Conservation (phyloP, 768 basidiomycete genomes). For the Dictyophora rubrovolvata region DNA sequence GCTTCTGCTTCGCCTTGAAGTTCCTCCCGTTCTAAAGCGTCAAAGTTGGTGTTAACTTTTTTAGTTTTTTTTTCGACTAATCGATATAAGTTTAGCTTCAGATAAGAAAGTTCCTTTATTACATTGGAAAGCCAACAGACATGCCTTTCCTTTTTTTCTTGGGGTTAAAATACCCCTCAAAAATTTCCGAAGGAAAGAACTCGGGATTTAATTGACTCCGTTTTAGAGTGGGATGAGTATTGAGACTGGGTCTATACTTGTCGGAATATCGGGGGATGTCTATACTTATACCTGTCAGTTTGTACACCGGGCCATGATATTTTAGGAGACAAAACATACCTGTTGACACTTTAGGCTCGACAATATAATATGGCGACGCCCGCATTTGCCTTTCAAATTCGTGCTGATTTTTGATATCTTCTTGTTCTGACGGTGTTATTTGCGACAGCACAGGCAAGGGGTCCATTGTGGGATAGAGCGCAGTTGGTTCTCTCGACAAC, state of each 20-base stretch:
- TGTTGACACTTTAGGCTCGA: conserved; percentile 57
- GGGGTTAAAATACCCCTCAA: conserved; percentile 73
- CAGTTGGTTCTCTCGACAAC: conserved; percentile 64
- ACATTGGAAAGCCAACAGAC: conserved; percentile 8
- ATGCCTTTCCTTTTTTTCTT: conserved; percentile 51
- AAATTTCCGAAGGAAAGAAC: conserved; percentile 70
- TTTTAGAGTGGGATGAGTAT: conserved; percentile 56
- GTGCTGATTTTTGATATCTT: conserved; percentile 54
- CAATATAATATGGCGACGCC: conserved; percentile 64
- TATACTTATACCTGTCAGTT: conserved; percentile 17
- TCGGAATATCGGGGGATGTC: conserved; percentile 78
- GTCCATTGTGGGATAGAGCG: conserved; percentile 63
- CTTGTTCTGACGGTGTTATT: conserved; percentile 53
- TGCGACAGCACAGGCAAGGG: conserved; percentile 60
- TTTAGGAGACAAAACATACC: conserved; percentile 25
- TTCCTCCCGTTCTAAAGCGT: conserved; percentile 37
- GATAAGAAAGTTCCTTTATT: background rate
- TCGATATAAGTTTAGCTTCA: background rate
- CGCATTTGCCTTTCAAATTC: conserved; percentile 56
- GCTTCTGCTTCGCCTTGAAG: conserved; percentile 51
- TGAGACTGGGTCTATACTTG: conserved; percentile 58
- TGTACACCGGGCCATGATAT: background rate
- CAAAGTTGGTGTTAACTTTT: conserved; percentile 44
- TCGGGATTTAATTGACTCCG: conserved; percentile 59
- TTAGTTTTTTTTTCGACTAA: conserved; percentile 26